phyloP scores from a whole-genome alignment of 768 basidiomycete species.

The Xerocomellus intermedius region DNA sequence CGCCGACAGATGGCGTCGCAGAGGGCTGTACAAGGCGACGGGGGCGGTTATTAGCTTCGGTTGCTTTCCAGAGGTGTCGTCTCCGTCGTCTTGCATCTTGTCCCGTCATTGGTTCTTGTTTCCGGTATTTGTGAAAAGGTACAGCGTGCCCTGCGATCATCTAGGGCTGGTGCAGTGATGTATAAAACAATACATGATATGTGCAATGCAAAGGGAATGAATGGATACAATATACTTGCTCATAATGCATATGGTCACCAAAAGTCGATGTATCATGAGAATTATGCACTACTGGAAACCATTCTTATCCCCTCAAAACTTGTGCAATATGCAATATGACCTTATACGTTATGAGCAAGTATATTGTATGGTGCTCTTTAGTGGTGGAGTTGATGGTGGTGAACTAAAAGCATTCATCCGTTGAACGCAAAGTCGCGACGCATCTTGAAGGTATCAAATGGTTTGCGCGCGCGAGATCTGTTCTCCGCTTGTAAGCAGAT shows the following conservation, averaged over 20 bases:
- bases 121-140: slow-evolving; percentile 3
- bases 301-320: too few relatives aligned
- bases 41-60: slow-evolving; percentile 34
- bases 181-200: slow-evolving; percentile 6
- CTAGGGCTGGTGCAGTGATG: neutral
- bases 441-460: slow-evolving; percentile 27
- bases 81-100: neutral
- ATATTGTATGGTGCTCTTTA: neutral
- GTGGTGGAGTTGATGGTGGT: neutral
- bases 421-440: slow-evolving; percentile 34
- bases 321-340: too few relatives aligned
- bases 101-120: neutral
- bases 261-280: too few relatives aligned
- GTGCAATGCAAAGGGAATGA: neutral
- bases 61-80: neutral
- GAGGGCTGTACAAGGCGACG: slow-evolving; percentile 64
- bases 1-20: slow-evolving; percentile 89
- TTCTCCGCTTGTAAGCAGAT: neutral
- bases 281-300: too few relatives aligned
- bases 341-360: too few relatives aligned
- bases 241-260: too few relatives aligned
- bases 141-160: slow-evolving; percentile 1
- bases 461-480: neutral
- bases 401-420: slow-evolving; percentile 11
- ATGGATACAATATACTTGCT: neutral